Evolutionary conservation across 306 rosid species (phyloP), one percentile per base, ranked within the genome.

Genomic region (Medicago arabica): DNA sequence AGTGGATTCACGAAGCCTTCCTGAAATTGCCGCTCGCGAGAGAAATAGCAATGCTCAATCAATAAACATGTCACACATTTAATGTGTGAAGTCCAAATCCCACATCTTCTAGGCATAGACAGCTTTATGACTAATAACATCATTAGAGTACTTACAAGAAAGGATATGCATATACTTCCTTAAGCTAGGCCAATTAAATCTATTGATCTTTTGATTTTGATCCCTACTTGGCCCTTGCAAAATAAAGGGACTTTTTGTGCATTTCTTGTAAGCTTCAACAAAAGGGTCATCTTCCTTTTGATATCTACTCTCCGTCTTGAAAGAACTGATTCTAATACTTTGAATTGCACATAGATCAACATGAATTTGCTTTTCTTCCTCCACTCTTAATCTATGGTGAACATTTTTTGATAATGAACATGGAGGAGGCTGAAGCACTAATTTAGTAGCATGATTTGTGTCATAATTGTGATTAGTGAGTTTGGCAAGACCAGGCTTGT

Each of bases 401-500:
- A 0, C 14, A 7, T 1, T 41, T 7, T 17, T 25, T 67, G 19
- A 64, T 70, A 55, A 69, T 19, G 77, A 69, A 39, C 65, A 80
- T 21, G 89, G 89, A 75, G 84, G 85, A 70, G 87, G 89, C 5
- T 69, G 81, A 49, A 86, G 76, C 75, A 36, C 70, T 40, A 75
- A 64, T 1, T 68, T 46, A 50, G 49, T n/a, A 34, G 5, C 7
- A 14, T 63, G 50, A 43, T 8, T 46, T 8, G 21, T 16, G 34
- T 23, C 65, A 18, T 59, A 41, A 2, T 41, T 65, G 51, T 47
- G 36, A 4, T 3, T 50, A 21, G 16, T 53, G 50, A 46, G 28
- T 76, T 86, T 88, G 74, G 88, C 71, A 65, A 86, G 66, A 21
- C 96, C 90, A 0, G 91, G 89, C 39, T 83, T 71, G 79, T 66